Evolutionary conservation across 768 basidiomycete species (phyloP).

Genomic region (Leccinum variicolor): DNA sequence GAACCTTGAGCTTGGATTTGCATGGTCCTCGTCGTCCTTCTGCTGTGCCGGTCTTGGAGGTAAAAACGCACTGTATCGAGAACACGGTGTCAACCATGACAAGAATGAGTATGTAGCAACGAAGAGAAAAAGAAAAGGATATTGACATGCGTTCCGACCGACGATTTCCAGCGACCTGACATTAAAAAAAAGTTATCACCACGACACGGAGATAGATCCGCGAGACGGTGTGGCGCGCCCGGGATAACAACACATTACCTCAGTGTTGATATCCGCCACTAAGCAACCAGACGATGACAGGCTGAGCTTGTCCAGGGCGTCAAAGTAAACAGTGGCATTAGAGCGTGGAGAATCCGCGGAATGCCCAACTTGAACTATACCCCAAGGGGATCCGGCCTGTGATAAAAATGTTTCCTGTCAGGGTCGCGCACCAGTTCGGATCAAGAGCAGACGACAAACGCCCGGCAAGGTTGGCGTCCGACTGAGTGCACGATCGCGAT

Average conservation of each 20-base stretch:
- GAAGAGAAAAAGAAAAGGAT: constrained; percentile 7
- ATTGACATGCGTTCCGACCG: constrained; percentile 10
- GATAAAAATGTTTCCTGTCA: constrained; percentile 6
- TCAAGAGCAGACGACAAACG: not conserved
- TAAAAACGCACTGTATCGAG: constrained; percentile 5
- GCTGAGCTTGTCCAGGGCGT: constrained; percentile 18
- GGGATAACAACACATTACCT: constrained; percentile 8
- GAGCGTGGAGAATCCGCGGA: constrained; percentile 10
- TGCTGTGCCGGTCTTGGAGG: constrained; percentile 10
- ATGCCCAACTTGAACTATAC: not conserved
- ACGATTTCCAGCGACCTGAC: constrained; percentile 8
- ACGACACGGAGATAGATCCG: not conserved
- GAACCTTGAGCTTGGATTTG: constrained; percentile 14
- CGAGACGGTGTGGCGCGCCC: not conserved
- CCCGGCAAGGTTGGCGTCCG: not conserved
- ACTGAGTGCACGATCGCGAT: not conserved
- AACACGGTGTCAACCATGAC: constrained; percentile 11
- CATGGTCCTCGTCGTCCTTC: not conserved
- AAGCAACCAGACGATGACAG: constrained; percentile 1
- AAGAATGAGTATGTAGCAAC: constrained; percentile 3
- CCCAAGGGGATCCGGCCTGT: constrained; percentile 5
- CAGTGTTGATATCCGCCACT: constrained; percentile 2
- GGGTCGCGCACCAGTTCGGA: not conserved
- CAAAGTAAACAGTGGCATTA: constrained; percentile 23
- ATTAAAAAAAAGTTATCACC: not conserved